phyloP scores from a whole-genome alignment of 2,329 filamentous ascomycete species.

The Lecanosticta acicola region DNA sequence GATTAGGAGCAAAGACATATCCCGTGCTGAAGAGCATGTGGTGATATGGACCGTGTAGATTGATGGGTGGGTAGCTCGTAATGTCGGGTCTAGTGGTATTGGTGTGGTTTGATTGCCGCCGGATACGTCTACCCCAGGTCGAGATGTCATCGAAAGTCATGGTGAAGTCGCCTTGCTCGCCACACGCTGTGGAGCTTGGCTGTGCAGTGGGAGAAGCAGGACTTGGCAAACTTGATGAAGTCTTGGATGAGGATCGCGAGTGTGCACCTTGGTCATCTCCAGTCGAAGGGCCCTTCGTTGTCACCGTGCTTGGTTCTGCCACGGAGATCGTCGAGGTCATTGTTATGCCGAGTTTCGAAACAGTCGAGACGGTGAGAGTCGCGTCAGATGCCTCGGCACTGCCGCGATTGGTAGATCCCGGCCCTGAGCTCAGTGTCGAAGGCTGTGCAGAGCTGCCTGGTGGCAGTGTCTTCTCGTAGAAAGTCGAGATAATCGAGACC shows the following conservation, averaged over 20 bases:
- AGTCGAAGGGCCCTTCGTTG: too few relatives aligned
- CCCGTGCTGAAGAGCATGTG: constrained; percentile 49
- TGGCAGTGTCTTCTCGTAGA: not conserved
- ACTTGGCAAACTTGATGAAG: not conserved
- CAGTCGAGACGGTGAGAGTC: too few relatives aligned
- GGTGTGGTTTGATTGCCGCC: constrained; percentile 22
- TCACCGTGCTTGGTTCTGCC: too few relatives aligned
- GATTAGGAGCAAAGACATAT: constrained; percentile 45
- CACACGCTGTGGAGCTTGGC: constrained; percentile 28
- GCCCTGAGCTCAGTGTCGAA: too few relatives aligned
- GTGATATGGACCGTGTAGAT: constrained; percentile 42
- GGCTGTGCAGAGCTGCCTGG: too few relatives aligned
- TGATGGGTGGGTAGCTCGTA: constrained; percentile 36
- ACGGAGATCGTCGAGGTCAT: too few relatives aligned
- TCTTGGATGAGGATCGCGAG: not conserved
- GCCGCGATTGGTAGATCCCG: too few relatives aligned
- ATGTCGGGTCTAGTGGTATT: constrained; percentile 21
- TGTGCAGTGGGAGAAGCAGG: not conserved
- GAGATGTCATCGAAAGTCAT: constrained; percentile 34
- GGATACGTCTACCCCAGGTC: constrained; percentile 26
- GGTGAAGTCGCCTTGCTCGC: constrained; percentile 43
- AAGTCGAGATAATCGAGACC: not conserved
- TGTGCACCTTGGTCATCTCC: not conserved
- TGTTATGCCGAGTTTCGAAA: too few relatives aligned
- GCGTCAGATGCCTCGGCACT: not conserved